Conservation (phyloP, 441 rosid species). For the Pelargonium cotyledonis region DNA sequence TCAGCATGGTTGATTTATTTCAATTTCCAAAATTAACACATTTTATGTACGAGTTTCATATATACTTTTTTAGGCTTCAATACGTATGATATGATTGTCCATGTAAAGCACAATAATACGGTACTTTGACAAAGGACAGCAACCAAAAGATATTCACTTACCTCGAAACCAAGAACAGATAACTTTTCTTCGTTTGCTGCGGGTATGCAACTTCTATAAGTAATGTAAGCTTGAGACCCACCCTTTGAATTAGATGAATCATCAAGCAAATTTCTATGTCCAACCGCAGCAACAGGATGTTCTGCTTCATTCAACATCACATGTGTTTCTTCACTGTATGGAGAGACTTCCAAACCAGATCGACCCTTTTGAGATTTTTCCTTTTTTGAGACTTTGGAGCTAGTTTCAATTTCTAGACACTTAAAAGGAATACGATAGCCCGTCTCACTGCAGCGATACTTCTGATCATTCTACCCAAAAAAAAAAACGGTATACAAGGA, state of each 20-base stretch:
- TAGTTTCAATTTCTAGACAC: constrained; percentile 44
- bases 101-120: not conserved
- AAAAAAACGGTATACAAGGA: not conserved
- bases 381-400: constrained; percentile 20
- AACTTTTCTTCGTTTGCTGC: constrained; percentile 55
- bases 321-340: not conserved
- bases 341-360: constrained; percentile 29
- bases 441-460: constrained; percentile 86
- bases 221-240: constrained; percentile 47
- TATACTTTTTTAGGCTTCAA: not conserved
- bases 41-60: no score
- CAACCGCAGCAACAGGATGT: constrained; percentile 15
- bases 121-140: not conserved
- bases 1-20: no score
- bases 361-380: constrained; percentile 37
- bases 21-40: no score
- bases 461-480: constrained; percentile 43
- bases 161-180: constrained; percentile 84
- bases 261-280: constrained; percentile 42
- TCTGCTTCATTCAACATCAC: not conserved
- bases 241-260: constrained; percentile 32
- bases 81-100: not conserved
- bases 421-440: constrained; percentile 80
- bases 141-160: constrained; percentile 21
- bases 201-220: constrained; percentile 80